Percentiles rank a stretch among this genome's conserved stretches.
phyloP scores from a whole-genome alignment of 1,139 yeast genomes.

The Debaryomyces psychrophilus region DNA sequence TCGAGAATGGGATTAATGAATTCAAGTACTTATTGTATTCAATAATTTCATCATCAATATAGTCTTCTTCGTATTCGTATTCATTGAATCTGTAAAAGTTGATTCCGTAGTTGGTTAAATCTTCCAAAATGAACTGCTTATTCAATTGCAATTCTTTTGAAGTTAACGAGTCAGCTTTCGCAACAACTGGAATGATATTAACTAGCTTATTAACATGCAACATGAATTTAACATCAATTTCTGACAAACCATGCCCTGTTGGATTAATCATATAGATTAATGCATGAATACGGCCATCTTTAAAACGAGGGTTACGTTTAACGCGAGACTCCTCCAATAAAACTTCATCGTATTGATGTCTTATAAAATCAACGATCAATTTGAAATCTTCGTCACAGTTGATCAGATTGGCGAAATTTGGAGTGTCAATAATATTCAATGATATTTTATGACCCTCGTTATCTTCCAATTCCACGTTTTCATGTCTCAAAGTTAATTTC shows the following conservation, averaged over 20 bases:
- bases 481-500: constrained; percentile 50
- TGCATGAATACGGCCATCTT: constrained; percentile 52
- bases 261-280: constrained; percentile 52
- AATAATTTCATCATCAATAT: constrained; percentile 52
- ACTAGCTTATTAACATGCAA: constrained; percentile 45
- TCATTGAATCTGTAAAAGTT: constrained; percentile 51
- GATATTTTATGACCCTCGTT: constrained; percentile 55
- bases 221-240: constrained; percentile 47
- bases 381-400: constrained; percentile 50
- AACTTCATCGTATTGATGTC: constrained; percentile 54
- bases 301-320: constrained; percentile 50
- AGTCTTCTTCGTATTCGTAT: constrained; percentile 51
- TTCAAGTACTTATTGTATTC: constrained; percentile 52
- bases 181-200: constrained; percentile 46
- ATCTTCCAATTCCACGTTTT: constrained; percentile 54
- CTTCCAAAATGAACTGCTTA: constrained; percentile 45
- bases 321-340: constrained; percentile 53
- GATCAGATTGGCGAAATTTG: constrained; percentile 77
- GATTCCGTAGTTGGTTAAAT: constrained; percentile 43
- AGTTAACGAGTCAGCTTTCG: constrained; percentile 48
- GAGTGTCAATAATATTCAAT: constrained; percentile 58
- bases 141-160: constrained; percentile 39
- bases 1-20: constrained; percentile 44
- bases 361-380: constrained; percentile 50
- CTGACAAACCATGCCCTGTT: constrained; percentile 50